Conservation (phyloP, 306 rosid genomes). For the Cucumis melo region DNA sequence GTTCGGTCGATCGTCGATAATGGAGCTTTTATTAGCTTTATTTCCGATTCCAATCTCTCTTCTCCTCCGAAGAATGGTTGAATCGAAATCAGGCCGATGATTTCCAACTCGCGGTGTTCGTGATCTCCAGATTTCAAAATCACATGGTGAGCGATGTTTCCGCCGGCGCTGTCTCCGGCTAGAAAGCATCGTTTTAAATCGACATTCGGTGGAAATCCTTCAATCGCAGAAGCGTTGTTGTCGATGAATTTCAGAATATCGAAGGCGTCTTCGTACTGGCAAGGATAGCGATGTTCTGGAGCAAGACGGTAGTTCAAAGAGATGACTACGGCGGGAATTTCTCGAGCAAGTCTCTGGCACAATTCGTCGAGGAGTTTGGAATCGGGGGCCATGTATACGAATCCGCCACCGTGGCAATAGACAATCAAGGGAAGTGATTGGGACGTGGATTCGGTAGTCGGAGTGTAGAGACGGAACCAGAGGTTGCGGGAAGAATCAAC, state of each 20-base stretch:
- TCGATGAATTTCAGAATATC: constrained; percentile 5
- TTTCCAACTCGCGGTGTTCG: background rate
- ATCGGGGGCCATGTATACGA: background rate
- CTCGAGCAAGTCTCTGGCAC: background rate
- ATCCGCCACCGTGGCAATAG: background rate
- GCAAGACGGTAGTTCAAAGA: background rate
- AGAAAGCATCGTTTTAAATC: background rate
- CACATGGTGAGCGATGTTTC: background rate
- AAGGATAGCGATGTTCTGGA: background rate
- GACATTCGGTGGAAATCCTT: background rate
- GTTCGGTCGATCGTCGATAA: background rate
- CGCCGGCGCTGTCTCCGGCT: background rate
- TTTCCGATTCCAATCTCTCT: background rate
- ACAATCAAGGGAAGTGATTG: background rate
- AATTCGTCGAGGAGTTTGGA: background rate
- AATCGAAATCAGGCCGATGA: background rate
- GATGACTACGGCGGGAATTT: background rate
- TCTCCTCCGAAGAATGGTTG: background rate
- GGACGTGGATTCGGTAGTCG: background rate
- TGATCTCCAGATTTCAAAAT: background rate
- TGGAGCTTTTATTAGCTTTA: background rate
- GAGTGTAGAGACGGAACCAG: background rate
- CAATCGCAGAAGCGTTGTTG: background rate
- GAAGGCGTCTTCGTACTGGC: constrained; percentile 3
- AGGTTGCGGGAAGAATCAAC: background rate